phyloP scores from a whole-genome alignment of 306 rosid genomes.

The Casuarina equisetifolia region DNA sequence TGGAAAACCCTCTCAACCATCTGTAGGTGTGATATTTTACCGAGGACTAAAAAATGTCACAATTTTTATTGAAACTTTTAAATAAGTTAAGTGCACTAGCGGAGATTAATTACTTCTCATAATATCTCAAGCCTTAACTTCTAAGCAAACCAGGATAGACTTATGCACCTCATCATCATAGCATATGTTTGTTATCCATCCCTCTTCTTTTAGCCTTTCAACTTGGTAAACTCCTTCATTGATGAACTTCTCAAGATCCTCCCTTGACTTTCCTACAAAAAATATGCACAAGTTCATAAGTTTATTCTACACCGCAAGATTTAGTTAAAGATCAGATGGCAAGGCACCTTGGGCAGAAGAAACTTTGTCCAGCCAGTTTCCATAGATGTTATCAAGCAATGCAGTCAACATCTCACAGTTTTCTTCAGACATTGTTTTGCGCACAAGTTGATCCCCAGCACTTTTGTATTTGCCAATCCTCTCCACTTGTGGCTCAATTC shows the following conservation, averaged over 20 bases:
- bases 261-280: conserved; percentile 65
- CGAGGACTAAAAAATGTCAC: conserved; percentile 11
- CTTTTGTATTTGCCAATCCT: conserved; percentile 96
- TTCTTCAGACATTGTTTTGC: conserved; percentile 73
- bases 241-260: conserved; percentile 71
- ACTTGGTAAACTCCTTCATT: conserved; percentile 82
- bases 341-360: conserved; percentile 75
- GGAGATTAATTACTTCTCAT: conserved; percentile 14
- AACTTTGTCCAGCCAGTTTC: conserved; percentile 83
- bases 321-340: conserved; percentile 32
- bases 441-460: conserved; percentile 82
- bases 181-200: conserved; percentile 72
- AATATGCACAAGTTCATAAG: conserved; percentile 25
- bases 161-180: conserved; percentile 87
- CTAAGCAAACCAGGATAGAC: conserved; percentile 23
- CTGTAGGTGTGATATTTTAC: conserved; percentile 7
- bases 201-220: conserved; percentile 83
- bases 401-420: conserved; percentile 83
- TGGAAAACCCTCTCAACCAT: conserved; percentile 9
- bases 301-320: conserved; percentile 25
- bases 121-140: conserved; percentile 11
- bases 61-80: conserved; percentile 5
- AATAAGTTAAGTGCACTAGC: not conserved
- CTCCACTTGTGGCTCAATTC: conserved; percentile 88
- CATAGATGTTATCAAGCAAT: conserved; percentile 82